phyloP scores from a whole-genome alignment of 306 rosid species.

The Prunus kanzakura region DNA sequence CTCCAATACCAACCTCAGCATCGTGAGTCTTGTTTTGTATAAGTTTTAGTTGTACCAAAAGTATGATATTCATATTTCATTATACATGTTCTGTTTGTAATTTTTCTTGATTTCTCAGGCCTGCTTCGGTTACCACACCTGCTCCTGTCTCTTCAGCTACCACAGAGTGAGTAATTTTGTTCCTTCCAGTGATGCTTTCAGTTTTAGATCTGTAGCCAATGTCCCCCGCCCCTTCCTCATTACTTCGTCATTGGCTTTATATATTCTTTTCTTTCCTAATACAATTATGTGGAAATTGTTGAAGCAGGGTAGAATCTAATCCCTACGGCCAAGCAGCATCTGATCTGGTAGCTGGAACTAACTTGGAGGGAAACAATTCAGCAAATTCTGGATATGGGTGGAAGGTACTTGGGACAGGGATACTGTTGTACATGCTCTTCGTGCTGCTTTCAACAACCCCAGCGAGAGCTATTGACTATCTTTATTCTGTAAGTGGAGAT shows the following conservation, averaged over 20 bases:
- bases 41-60: neutral
- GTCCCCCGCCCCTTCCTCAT: neutral
- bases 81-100: neutral
- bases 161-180: conserved; percentile 38
- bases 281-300: neutral
- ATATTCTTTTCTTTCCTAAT: neutral
- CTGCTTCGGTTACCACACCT: conserved; percentile 22
- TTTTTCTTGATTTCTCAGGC: conserved; percentile 39
- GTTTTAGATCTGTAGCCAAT: neutral
- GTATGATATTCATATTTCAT: neutral
- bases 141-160: conserved; percentile 24
- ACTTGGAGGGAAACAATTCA: conserved; percentile 74
- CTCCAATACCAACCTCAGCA: conserved; percentile 33
- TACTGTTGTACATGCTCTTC: conserved; percentile 81
- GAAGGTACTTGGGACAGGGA: conserved; percentile 95
- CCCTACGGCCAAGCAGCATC: conserved; percentile 84
- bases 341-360: conserved; percentile 80
- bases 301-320: conserved; percentile 59
- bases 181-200: neutral
- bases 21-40: conserved; percentile 39
- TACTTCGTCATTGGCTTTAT: neutral
- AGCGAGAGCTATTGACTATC: conserved; percentile 90
- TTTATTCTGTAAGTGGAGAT: conserved; percentile 69
- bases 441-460: conserved; percentile 96
- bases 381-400: conserved; percentile 88